Conservation (phyloP, 192 early-diverging fungal species). For the Linnemannia exigua region DNA sequence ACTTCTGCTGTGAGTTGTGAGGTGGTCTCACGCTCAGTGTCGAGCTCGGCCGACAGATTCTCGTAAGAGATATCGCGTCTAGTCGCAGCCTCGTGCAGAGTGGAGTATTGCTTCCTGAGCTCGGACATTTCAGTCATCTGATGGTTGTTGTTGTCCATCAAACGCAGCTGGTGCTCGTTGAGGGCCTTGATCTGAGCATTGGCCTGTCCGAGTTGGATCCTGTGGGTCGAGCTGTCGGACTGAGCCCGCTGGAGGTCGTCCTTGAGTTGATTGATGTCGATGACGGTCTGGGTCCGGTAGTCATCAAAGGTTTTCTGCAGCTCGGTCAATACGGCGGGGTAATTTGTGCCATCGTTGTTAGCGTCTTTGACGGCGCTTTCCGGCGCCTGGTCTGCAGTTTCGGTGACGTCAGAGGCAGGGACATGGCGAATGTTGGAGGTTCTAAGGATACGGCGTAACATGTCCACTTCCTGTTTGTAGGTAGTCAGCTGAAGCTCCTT, state of each 20-base stretch:
- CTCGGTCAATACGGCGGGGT: slow-evolving; percentile 59
- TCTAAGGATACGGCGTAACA: slow-evolving; percentile 61
- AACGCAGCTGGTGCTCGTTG: slow-evolving; percentile 73
- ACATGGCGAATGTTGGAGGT: slow-evolving; percentile 30
- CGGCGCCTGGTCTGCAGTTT: neutral
- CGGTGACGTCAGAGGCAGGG: neutral
- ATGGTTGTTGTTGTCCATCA: slow-evolving; percentile 65
- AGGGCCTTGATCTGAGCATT: slow-evolving; percentile 71
- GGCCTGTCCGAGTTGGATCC: slow-evolving; percentile 72
- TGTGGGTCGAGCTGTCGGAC: slow-evolving; percentile 69
- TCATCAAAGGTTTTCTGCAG: slow-evolving; percentile 76
- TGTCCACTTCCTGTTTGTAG: slow-evolving; percentile 71
- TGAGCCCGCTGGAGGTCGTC: slow-evolving; percentile 64
- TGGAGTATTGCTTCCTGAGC: slow-evolving; percentile 70
- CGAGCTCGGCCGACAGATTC: slow-evolving; percentile 62
- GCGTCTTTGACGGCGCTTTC: neutral
- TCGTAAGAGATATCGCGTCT: slow-evolving; percentile 74
- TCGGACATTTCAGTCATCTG: slow-evolving; percentile 73
- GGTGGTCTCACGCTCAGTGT: slow-evolving; percentile 63
- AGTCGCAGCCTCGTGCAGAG: slow-evolving; percentile 63
- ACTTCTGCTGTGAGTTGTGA: slow-evolving; percentile 64
- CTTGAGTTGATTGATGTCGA: slow-evolving; percentile 70
- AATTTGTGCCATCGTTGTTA: slow-evolving; percentile 30
- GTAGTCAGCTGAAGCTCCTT: slow-evolving; percentile 62
- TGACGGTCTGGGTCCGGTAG: slow-evolving; percentile 74